Evolutionary conservation across 352 stramenopile species (phyloP).

Genomic region (Globisporangium mamillatum): DNA sequence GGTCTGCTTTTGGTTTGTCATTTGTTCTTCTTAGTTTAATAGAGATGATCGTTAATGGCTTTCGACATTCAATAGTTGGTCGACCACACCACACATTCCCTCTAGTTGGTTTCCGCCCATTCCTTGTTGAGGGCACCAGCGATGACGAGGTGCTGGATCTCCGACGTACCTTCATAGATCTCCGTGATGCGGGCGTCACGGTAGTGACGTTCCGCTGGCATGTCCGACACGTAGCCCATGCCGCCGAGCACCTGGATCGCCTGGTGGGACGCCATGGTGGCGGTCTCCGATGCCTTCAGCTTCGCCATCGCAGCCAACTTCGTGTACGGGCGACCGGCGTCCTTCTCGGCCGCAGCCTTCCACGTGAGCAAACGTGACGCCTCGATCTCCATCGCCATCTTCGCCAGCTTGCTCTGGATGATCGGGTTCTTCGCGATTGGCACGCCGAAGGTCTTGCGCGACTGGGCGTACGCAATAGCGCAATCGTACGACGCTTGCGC

Average conservation of each 20-base stretch:
- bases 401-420: slow-evolving; percentile 91
- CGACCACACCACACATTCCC: background rate
- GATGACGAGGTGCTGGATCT: slow-evolving; percentile 98
- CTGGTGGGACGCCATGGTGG: slow-evolving; percentile 95
- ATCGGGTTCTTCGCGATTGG: slow-evolving; percentile 89
- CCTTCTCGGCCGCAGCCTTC: slow-evolving; percentile 91
- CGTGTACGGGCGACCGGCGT: slow-evolving; percentile 87
- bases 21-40: slow-evolving; percentile 3
- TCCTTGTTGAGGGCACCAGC: slow-evolving; percentile 95
- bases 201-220: slow-evolving; percentile 97
- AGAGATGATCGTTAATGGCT: background rate
- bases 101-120: slow-evolving; percentile 72
- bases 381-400: slow-evolving; percentile 93
- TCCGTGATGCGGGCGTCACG: slow-evolving; percentile 96
- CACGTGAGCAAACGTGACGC: slow-evolving; percentile 92
- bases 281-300: slow-evolving; percentile 93
- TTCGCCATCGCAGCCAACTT: slow-evolving; percentile 97
- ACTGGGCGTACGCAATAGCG: slow-evolving; percentile 94
- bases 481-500: slow-evolving; percentile 95
- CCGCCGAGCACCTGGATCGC: slow-evolving; percentile 95
- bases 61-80: background rate
- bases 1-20: background rate
- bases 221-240: slow-evolving; percentile 97
- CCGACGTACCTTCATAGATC: slow-evolving; percentile 97
- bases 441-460: slow-evolving; percentile 93